Conservation (phyloP, 306 rosid genomes). For the Casuarina glauca region DNA sequence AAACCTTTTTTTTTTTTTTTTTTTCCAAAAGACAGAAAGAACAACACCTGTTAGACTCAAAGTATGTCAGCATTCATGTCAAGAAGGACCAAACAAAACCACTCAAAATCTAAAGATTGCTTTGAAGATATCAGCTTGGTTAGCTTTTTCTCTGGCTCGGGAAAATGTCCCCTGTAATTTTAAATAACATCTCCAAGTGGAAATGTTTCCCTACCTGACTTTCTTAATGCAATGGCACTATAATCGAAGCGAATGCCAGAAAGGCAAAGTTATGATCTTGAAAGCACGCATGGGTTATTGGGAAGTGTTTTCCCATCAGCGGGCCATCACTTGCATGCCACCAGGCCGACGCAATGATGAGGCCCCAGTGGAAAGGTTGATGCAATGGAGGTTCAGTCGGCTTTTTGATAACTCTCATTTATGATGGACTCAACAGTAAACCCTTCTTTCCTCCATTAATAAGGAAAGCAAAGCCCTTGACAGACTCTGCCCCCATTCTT, state of each 20-base stretch:
- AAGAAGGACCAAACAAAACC: too few relatives aligned
- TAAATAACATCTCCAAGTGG: not conserved
- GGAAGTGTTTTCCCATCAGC: not conserved
- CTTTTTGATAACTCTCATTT: not conserved
- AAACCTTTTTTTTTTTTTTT: conserved; percentile 41
- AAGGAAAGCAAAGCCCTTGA: not conserved
- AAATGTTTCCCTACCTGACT: too few relatives aligned
- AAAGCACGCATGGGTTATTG: not conserved
- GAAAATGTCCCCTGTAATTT: not conserved
- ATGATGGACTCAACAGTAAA: not conserved
- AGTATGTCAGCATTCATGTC: too few relatives aligned
- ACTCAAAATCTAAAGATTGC: too few relatives aligned
- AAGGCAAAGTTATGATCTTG: not conserved
- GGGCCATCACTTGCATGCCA: too few relatives aligned
- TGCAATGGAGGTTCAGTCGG: not conserved
- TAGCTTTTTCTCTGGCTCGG: not conserved
- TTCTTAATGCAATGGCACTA: not conserved
- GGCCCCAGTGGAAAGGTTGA: too few relatives aligned
- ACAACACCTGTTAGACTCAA: not conserved
- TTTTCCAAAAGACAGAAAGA: too few relatives aligned
- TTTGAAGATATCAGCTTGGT: too few relatives aligned
- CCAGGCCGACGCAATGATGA: not conserved
- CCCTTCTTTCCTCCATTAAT: not conserved
- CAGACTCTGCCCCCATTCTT: too few relatives aligned
- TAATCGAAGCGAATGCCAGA: not conserved